Evolutionary conservation across 2,329 filamentous ascomycete species (phyloP).

Genomic region (Talaromyces sp.): DNA sequence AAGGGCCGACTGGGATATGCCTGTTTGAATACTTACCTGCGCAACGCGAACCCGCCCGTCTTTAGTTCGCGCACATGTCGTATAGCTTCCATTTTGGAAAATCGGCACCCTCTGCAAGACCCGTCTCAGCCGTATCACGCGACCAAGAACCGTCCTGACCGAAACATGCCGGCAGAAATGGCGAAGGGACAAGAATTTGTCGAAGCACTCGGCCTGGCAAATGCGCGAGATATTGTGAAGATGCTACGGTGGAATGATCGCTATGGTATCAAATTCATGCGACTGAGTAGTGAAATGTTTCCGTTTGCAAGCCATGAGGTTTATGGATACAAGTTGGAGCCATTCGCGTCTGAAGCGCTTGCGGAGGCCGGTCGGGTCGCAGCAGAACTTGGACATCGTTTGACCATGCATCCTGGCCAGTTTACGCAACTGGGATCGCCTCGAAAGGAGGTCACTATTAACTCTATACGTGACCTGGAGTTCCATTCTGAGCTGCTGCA

Average conservation of each 20-base stretch:
- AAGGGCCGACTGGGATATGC: constrained; percentile 85
- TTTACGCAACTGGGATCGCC: constrained; percentile 90
- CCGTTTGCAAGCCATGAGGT: constrained; percentile 86
- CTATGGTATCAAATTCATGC: constrained; percentile 87
- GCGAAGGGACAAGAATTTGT: constrained; percentile 66
- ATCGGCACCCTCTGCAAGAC: constrained; percentile 73
- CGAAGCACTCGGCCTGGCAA: constrained; percentile 70
- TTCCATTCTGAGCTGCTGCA: constrained; percentile 84
- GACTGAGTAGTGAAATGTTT: constrained; percentile 93
- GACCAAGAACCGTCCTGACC: constrained; percentile 81
- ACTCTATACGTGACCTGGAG: constrained; percentile 71
- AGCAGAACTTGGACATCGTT: constrained; percentile 70
- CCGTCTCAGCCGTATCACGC: constrained; percentile 70
- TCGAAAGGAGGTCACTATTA: constrained; percentile 66
- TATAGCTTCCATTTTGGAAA: constrained; percentile 82
- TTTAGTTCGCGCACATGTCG: constrained; percentile 90
- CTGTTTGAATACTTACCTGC: constrained; percentile 87
- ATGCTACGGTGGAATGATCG: constrained; percentile 89
- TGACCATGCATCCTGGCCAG: constrained; percentile 87
- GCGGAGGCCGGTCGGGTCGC: constrained; percentile 71
- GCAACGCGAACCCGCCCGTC: constrained; percentile 71
- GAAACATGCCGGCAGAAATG: constrained; percentile 59
- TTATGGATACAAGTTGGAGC: constrained; percentile 77
- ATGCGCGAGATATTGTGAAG: constrained; percentile 75
- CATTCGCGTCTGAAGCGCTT: constrained; percentile 74